Evolutionary conservation across 768 basidiomycete genomes (phyloP), one percentile per base, ranked within the genome.

Genomic region (Amylocystis lapponica): DNA sequence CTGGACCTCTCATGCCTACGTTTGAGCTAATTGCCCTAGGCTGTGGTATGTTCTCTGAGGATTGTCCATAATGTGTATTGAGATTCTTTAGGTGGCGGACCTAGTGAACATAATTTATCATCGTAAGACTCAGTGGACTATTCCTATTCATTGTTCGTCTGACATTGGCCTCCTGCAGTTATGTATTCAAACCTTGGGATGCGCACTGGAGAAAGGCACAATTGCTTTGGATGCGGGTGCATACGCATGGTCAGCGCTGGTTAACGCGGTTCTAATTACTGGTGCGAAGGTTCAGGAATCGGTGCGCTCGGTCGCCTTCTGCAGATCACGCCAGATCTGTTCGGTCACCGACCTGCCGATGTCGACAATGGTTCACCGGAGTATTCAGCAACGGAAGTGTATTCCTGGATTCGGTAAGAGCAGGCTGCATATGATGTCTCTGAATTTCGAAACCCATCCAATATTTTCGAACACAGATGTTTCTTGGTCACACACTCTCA

Each of bases 401-500:
- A 79, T 48, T 79, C 58, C 3, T 56, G 56, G 51, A 54, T 62
- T 29, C 47, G 48, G 60, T 61, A 33, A 32, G 51, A 43, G 13
- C 27, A 23, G 12, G 11, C 16, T n/a, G n/a, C n/a, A n/a, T n/a
- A n/a, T n/a, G n/a, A n/a, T n/a, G n/a, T n/a, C n/a, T n/a, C n/a
- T n/a, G n/a, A n/a, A n/a, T n/a, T n/a, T n/a, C n/a, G n/a, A n/a
- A n/a, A n/a, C n/a, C n/a, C n/a, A n/a, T n/a, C n/a, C n/a, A n/a
- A n/a, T n/a, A n/a, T n/a, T n/a, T 12, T 20, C 21, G 20, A 9
- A 6, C 39, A 5, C 57, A 93, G 90, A 48, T 87, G 81, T 51
- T 95, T 86, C 56, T 70, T 94, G 47, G 69, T 96, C 52, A 86
- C 87, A 5, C 93, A 95, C 58, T 83, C 87, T 0, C 94, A 98